Evolutionary conservation across 2,329 filamentous ascomycete genomes (phyloP).

Genomic region (Colletotrichum cereale): DNA sequence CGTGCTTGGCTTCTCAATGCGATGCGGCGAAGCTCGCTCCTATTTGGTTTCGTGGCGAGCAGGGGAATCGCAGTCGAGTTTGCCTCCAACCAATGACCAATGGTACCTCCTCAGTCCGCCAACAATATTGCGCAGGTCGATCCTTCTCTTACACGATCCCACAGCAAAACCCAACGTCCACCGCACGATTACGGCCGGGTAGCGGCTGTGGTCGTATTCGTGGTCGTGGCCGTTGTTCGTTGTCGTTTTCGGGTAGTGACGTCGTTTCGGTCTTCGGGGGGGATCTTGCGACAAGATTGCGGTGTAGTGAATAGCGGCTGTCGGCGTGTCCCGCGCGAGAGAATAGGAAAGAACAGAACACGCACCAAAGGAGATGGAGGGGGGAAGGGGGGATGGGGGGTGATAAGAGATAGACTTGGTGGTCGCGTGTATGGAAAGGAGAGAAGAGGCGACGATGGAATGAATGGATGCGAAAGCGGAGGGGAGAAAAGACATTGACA

Average conservation of each 20-base stretch:
- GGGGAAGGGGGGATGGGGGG: neutral
- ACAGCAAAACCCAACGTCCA: slow-evolving; percentile 17
- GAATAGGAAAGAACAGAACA: slow-evolving; percentile 2
- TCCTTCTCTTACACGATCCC: slow-evolving; percentile 37
- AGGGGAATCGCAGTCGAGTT: neutral
- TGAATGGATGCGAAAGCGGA: slow-evolving; percentile 5
- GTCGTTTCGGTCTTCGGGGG: neutral
- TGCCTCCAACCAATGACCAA: slow-evolving; percentile 3
- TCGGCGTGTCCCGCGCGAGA: neutral
- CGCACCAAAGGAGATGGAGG: slow-evolving; percentile 8
- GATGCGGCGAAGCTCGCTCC: neutral
- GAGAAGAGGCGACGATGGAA: slow-evolving; percentile 8
- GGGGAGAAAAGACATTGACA: neutral
- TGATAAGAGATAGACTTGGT: neutral
- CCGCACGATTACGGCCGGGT: slow-evolving; percentile 11
- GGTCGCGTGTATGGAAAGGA: neutral
- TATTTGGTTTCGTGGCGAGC: neutral
- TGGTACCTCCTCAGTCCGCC: neutral
- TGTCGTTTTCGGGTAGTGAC: neutral
- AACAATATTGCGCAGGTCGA: slow-evolving; percentile 26
- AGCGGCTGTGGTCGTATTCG: neutral
- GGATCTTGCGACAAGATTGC: neutral
- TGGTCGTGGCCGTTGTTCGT: neutral
- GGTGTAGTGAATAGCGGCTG: neutral
- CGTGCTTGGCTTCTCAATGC: neutral